Base-by-base conservation (phyloP, 805 yeast genomes). In the Maudiozyma bulderi region DNA sequence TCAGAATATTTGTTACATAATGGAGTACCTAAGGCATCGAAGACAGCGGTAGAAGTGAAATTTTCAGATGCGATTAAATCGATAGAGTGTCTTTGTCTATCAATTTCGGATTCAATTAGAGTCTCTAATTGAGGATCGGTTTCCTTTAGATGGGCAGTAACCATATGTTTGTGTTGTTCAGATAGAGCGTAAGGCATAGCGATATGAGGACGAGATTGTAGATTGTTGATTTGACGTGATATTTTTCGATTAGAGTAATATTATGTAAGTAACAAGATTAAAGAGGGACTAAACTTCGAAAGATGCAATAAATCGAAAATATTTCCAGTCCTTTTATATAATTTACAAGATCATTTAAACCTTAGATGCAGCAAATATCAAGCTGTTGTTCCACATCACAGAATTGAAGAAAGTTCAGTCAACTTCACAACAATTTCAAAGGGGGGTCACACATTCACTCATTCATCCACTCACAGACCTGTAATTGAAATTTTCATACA, bases 1-100 rank as follows among this genome's bases (percentile, higher is more conserved):
- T 93, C 99, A 39, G 97, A 89, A 75, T 93, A 93, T 76, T 93
- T 93, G 81, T 93, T 93, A 69, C 86, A 86, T 96, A 93, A 88
- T 68, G 95, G 96, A 46, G 98, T 84, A 58, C 99, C 99, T 62
- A 91, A 81, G 34, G 95, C 87, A 64, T 93, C 98, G 74, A 91
- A 86, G 44, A 93, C 99, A 40, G 98, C 86, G 58, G 85, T 85
- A 48, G 97, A 86, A 50, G 99, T 93, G 76, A 91, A 90, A 73
- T 93, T 93, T 75, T 93, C 99, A 48, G 96, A 86, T 33, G 99
- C 96, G 69, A 93, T 93, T 68, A 93, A 78, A 44, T 87, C 91
- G 60, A 93, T 84, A 42, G 97, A 90, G 70, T 86, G 89, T 69
- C 81, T 84, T 76, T 93, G 99, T 76, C 99, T 88, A 58, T 75